These are phyloP conservation scores for Xerocomellus chrysenteron DNA, from an alignment of 768 basidiomycete species.

Conservation along the genomic window DNA sequence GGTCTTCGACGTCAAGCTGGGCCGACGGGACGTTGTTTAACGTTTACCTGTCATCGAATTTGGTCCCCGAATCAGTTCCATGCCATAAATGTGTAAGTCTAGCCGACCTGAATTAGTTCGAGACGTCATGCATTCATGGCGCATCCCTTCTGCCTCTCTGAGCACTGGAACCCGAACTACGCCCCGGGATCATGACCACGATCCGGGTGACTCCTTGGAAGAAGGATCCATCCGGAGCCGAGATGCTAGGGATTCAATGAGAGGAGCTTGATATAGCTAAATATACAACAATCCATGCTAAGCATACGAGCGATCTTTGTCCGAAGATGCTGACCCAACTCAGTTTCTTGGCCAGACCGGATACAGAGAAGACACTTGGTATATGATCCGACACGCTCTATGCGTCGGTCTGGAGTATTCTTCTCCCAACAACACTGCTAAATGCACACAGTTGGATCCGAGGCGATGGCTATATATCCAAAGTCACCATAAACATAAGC, in stretches of 20 bases:
- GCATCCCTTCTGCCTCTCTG: not conserved
- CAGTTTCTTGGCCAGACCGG: not conserved
- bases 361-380: not conserved
- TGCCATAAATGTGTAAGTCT: not conserved
- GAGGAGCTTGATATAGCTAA: not conserved
- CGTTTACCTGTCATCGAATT: not conserved
- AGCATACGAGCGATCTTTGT: not conserved
- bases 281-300: not conserved
- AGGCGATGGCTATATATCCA: conserved; percentile 28
- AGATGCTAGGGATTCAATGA: not conserved
- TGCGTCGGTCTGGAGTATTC: not conserved
- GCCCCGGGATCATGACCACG: not conserved
- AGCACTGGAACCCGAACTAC: not conserved
- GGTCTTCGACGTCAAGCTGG: not conserved
- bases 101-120: not conserved
- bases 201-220: not conserved
- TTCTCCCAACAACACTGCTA: conserved; percentile 6
- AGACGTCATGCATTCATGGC: not conserved
- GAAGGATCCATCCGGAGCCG: not conserved
- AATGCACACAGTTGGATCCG: conserved; percentile 33
- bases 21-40: not conserved
- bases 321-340: not conserved
- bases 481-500: conserved; percentile 1
- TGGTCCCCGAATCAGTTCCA: not conserved
- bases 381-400: not conserved